Conservation (phyloP, 352 stramenopile species). For the Phytophthora hibernalis region DNA sequence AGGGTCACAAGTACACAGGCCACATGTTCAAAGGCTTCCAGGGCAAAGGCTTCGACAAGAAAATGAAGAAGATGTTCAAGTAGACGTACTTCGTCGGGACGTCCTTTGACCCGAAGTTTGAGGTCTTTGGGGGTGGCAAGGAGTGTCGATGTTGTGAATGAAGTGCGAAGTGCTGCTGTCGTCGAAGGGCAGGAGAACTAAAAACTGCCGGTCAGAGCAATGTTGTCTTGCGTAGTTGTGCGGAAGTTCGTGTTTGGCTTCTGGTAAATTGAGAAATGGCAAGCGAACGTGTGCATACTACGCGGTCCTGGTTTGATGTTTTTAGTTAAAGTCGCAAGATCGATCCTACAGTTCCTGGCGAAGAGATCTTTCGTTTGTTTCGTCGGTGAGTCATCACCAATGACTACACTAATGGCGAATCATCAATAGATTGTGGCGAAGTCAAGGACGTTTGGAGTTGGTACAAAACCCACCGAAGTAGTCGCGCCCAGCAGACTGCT, state of each 20-base stretch:
- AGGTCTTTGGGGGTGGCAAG: background rate
- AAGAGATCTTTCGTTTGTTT: too few species aligned
- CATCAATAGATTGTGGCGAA: too few species aligned
- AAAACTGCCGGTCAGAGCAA: background rate
- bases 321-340: background rate
- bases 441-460: too few species aligned
- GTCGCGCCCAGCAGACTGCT: too few species aligned
- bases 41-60: conserved; percentile 47
- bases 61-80: conserved; percentile 63
- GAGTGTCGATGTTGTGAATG: background rate
- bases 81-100: conserved; percentile 12
- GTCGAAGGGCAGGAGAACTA: background rate
- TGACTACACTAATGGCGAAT: too few species aligned
- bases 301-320: too few species aligned
- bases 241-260: conserved; percentile 3
- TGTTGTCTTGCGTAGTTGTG: conserved; percentile 5
- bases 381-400: too few species aligned
- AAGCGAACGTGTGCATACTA: background rate
- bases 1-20: conserved; percentile 41
- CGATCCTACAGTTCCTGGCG: too few species aligned
- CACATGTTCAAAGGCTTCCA: conserved; percentile 45
- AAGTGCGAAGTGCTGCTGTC: background rate
- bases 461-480: too few species aligned
- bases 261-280: conserved; percentile 1
- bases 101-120: too few species aligned